These are phyloP conservation scores for Scedosporium minutisporum DNA, from an alignment of 2,329 filamentous ascomycete species.

Conservation along the genomic window DNA sequence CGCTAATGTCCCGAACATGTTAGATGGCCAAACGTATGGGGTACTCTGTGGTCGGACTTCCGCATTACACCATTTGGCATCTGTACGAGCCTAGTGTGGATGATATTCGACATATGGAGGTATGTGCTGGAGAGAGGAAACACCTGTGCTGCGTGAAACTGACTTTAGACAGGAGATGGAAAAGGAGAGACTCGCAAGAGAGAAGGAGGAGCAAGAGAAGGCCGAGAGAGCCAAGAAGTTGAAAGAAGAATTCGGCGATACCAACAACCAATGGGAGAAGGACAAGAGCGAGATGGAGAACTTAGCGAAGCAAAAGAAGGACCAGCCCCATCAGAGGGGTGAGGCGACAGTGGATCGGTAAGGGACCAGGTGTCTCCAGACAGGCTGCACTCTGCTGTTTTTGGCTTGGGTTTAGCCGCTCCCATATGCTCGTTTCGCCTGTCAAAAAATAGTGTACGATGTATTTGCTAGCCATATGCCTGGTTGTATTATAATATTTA, in stretches of 20 bases:
- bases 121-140: slow-evolving; percentile 21
- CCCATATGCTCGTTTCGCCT: too few relatives aligned
- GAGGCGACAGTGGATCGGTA: not conserved
- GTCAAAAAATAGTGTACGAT: too few relatives aligned
- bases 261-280: slow-evolving; percentile 75
- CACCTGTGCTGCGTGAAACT: not conserved
- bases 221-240: slow-evolving; percentile 67
- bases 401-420: too few relatives aligned
- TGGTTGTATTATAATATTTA: too few relatives aligned
- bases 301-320: slow-evolving; percentile 27
- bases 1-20: not conserved
- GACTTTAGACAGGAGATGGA: slow-evolving; percentile 68
- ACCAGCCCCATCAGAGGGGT: not conserved
- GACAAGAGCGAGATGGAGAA: slow-evolving; percentile 75
- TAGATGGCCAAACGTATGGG: slow-evolving; percentile 97
- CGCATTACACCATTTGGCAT: slow-evolving; percentile 99
- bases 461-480: too few relatives aligned
- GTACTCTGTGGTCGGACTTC: slow-evolving; percentile 88
- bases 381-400: too few relatives aligned
- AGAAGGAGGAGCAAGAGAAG: slow-evolving; percentile 60
- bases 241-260: slow-evolving; percentile 69
- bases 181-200: slow-evolving; percentile 66
- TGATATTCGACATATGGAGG: slow-evolving; percentile 93
- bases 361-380: not conserved
- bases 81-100: slow-evolving; percentile 98